Evolutionary conservation across 106 monocot species (phyloP).

Genomic region (Dactylorhiza incarnata): DNA sequence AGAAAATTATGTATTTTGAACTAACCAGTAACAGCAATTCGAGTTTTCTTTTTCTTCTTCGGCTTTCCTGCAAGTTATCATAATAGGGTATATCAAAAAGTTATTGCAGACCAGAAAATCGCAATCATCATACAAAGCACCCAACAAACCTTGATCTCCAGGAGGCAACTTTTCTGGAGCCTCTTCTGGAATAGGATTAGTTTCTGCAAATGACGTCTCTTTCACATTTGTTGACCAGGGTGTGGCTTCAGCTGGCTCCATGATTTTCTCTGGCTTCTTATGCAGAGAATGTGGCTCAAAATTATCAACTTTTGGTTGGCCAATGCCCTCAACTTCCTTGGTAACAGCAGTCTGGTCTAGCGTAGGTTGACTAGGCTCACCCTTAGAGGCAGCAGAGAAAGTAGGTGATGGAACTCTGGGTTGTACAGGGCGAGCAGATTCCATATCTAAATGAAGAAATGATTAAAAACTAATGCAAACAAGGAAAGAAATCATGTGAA

Average conservation of each 20-base stretch:
- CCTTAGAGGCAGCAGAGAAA: constrained; percentile 40
- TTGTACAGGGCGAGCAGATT: constrained; percentile 40
- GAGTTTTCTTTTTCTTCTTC: constrained; percentile 87
- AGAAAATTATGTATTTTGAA: not conserved
- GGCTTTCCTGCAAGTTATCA: constrained; percentile 52
- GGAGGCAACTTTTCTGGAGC: constrained; percentile 43
- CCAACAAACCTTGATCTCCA: constrained; percentile 56
- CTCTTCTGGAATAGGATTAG: constrained; percentile 45
- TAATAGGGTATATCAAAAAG: not conserved
- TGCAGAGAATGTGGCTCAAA: constrained; percentile 11
- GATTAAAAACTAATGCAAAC: not conserved
- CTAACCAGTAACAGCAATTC: constrained; percentile 45
- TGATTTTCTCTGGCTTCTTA: constrained; percentile 26
- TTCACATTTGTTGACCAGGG: constrained; percentile 40
- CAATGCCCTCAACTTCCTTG: constrained; percentile 28
- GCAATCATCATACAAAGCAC: not conserved
- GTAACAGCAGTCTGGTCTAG: constrained; percentile 4
- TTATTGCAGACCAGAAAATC: not conserved
- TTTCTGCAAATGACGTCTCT: constrained; percentile 40
- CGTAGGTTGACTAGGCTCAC: constrained; percentile 15
- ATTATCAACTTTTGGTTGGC: constrained; percentile 25
- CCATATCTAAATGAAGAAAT: constrained; percentile 37
- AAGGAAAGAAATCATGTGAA: too few species aligned
- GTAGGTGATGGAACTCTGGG: constrained; percentile 45
- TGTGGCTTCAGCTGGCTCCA: constrained; percentile 27